Evolutionary conservation across 164 flowering plant genomes (phyloP).

Genomic region (Magnolia sinica): DNA sequence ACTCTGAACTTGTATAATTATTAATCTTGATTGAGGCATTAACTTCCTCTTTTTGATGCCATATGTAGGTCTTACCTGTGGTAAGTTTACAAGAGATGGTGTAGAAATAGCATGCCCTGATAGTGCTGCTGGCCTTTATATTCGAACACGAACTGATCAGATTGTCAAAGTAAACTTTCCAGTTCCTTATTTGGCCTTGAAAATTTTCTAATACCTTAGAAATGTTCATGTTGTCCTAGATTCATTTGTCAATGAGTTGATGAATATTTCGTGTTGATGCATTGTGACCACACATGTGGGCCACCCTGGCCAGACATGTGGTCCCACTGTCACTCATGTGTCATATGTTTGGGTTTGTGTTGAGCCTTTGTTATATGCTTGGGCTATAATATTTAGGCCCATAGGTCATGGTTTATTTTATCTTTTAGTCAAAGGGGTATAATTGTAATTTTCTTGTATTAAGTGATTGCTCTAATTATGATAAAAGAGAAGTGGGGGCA

Average conservation of each 20-base stretch:
- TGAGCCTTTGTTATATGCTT: too few relatives aligned
- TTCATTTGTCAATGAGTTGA: neutral
- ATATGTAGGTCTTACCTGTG: slow-evolving; percentile 83
- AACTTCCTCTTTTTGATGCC: slow-evolving; percentile 25
- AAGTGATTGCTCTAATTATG: too few relatives aligned
- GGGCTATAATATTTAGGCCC: too few relatives aligned
- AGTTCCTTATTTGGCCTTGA: slow-evolving; percentile 17
- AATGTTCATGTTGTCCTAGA: neutral
- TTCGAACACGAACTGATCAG: slow-evolving; percentile 64
- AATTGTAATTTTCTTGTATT: too few relatives aligned
- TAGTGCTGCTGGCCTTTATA: slow-evolving; percentile 80
- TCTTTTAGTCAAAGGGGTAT: too few relatives aligned
- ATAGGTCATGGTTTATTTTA: too few relatives aligned
- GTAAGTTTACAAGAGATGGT: slow-evolving; percentile 60
- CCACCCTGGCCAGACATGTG: too few relatives aligned
- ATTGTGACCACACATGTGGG: too few relatives aligned
- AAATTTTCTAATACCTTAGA: neutral
- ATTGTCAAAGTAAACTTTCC: slow-evolving; percentile 65
- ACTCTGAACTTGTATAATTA: neutral
- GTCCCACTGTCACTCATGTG: too few relatives aligned
- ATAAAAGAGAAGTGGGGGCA: too few relatives aligned
- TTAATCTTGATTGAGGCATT: slow-evolving; percentile 11
- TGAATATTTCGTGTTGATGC: neutral
- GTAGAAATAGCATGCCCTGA: slow-evolving; percentile 78
- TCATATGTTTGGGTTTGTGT: too few relatives aligned